These are phyloP conservation scores for Alternaria sp. DNA, from an alignment of 2,329 filamentous ascomycete genomes.

Conservation along the genomic window DNA sequence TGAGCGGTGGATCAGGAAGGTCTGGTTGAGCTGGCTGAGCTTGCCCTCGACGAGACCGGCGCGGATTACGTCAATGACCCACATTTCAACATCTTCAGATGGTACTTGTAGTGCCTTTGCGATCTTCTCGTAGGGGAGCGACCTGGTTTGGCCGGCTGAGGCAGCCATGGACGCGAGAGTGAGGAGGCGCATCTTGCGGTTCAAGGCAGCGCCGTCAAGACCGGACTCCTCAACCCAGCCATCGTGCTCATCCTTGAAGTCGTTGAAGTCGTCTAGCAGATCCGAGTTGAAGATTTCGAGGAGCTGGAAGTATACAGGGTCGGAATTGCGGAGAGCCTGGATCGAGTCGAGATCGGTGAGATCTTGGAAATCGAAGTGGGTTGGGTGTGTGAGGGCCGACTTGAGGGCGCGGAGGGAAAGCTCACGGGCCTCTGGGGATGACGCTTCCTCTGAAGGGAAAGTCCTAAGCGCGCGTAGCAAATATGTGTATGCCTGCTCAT, in stretches of 20 bases:
- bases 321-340: slow-evolving; percentile 84
- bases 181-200: slow-evolving; percentile 95
- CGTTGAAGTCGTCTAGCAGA: slow-evolving; percentile 92
- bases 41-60: slow-evolving; percentile 96
- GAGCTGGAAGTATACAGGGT: slow-evolving; percentile 86
- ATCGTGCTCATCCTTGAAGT: slow-evolving; percentile 91
- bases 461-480: slow-evolving; percentile 78
- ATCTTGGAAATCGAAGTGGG: slow-evolving; percentile 77
- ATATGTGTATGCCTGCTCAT: slow-evolving; percentile 78
- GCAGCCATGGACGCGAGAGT: slow-evolving; percentile 91
- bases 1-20: slow-evolving; percentile 94
- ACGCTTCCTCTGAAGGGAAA: slow-evolving; percentile 68
- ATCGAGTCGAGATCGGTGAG: slow-evolving; percentile 76
- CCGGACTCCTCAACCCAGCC: slow-evolving; percentile 82
- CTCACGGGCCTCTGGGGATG: slow-evolving; percentile 63
- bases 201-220: slow-evolving; percentile 74
- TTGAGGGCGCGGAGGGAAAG: slow-evolving; percentile 71
- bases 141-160: slow-evolving; percentile 76
- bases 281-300: slow-evolving; percentile 96
- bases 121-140: slow-evolving; percentile 87
- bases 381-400: slow-evolving; percentile 70
- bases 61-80: slow-evolving; percentile 98
- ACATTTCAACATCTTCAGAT: slow-evolving; percentile 88
- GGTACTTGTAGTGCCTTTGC: slow-evolving; percentile 85
- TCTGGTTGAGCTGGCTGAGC: slow-evolving; percentile 88